Evolutionary conservation across 495 filamentous ascomycete genomes (phyloP).

Genomic region (Aspergillus haitiensis): DNA sequence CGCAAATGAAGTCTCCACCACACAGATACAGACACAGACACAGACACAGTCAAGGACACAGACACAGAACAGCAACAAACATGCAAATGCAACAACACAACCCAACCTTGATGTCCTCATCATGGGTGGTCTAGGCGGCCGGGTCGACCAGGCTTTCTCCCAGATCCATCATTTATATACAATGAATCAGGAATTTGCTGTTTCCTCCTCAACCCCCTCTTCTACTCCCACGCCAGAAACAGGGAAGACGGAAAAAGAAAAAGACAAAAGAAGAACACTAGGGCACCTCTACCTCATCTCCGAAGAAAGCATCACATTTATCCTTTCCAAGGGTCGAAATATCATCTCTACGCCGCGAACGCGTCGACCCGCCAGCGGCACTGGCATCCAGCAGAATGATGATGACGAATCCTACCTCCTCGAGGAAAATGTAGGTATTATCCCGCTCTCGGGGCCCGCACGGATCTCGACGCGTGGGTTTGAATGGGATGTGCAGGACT

Average conservation of each 20-base stretch:
- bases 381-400: constrained; percentile 9
- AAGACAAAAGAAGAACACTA: constrained; percentile 4
- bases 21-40: constrained; percentile 10
- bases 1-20: constrained; percentile 1
- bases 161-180: constrained; percentile 75
- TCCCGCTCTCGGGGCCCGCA: constrained; percentile 74
- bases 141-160: constrained; percentile 89
- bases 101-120: constrained; percentile 57
- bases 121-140: constrained; percentile 81
- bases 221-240: constrained; percentile 14
- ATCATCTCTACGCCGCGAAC: constrained; percentile 61
- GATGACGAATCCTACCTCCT: constrained; percentile 34
- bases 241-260: constrained; percentile 4
- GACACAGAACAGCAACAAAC: not conserved
- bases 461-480: constrained; percentile 74
- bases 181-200: constrained; percentile 29
- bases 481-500: constrained; percentile 84
- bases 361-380: constrained; percentile 19
- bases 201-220: constrained; percentile 11
- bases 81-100: not conserved
- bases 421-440: constrained; percentile 74
- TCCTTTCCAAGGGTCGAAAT: constrained; percentile 69
- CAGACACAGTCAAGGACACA: constrained; percentile 6
- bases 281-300: constrained; percentile 70
- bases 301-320: constrained; percentile 74